These are phyloP conservation scores for Bathelium albidoporum DNA, from an alignment of 495 filamentous ascomycete species.

Conservation along the genomic window DNA sequence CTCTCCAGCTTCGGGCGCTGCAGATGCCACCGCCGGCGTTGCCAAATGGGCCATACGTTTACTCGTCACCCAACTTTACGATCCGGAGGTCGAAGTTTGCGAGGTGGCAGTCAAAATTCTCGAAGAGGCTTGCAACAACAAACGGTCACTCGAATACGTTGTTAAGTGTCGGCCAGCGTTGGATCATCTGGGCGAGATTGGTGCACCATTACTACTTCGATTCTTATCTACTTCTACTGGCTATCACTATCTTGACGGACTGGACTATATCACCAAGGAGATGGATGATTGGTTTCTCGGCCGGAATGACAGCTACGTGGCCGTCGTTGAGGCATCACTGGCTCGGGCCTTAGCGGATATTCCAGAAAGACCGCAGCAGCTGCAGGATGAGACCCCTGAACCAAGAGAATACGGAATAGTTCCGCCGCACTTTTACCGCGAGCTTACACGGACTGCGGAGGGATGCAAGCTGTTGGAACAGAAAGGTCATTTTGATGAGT, in stretches of 20 bases:
- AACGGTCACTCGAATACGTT: slow-evolving; percentile 81
- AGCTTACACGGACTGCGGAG: slow-evolving; percentile 83
- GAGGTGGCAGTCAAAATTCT: slow-evolving; percentile 92
- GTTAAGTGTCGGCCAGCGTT: slow-evolving; percentile 93
- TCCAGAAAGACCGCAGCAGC: slow-evolving; percentile 38
- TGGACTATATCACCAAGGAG: slow-evolving; percentile 96
- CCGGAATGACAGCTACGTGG: slow-evolving; percentile 88
- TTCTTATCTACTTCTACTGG: slow-evolving; percentile 93
- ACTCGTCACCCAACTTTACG: slow-evolving; percentile 93
- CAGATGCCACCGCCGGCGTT: slow-evolving; percentile 14
- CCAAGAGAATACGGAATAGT: slow-evolving; percentile 55
- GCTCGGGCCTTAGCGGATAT: slow-evolving; percentile 68
- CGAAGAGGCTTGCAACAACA: slow-evolving; percentile 92
- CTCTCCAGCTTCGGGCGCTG: neutral
- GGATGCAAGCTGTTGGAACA: slow-evolving; percentile 81
- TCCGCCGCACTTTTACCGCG: slow-evolving; percentile 93
- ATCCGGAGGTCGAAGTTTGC: slow-evolving; percentile 92
- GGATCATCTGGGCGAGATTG: slow-evolving; percentile 94
- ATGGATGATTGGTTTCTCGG: slow-evolving; percentile 99
- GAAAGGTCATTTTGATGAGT: slow-evolving; percentile 93
- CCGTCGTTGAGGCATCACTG: slow-evolving; percentile 90
- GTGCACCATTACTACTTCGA: slow-evolving; percentile 81
- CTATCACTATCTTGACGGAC: slow-evolving; percentile 91
- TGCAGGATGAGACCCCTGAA: slow-evolving; percentile 46
- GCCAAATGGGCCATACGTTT: slow-evolving; percentile 93